These are phyloP conservation scores for Tetracladium marchalianum DNA, from an alignment of 495 filamentous ascomycete species.

Conservation along the genomic window DNA sequence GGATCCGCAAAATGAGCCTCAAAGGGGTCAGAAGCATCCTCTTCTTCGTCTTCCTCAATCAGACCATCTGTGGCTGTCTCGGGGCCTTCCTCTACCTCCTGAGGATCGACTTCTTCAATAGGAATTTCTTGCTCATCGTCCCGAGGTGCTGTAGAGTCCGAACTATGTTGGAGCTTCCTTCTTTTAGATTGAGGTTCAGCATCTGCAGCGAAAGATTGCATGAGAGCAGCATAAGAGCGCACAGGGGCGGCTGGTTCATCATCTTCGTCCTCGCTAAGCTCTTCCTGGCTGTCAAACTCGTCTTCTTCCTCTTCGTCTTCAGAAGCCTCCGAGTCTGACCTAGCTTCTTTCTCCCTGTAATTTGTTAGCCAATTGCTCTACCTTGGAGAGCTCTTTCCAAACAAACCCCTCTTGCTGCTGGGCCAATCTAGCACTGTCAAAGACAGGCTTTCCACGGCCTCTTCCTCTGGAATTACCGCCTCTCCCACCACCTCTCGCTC, in stretches of 20 bases:
- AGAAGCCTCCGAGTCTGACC: slow-evolving; percentile 22
- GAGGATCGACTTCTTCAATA: slow-evolving; percentile 27
- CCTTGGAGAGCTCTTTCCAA: slow-evolving; percentile 4
- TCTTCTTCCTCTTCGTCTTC: slow-evolving; percentile 43
- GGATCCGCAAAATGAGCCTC: slow-evolving; percentile 64
- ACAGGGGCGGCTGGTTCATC: slow-evolving; percentile 26
- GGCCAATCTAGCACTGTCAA: slow-evolving; percentile 28
- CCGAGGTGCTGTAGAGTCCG: slow-evolving; percentile 15
- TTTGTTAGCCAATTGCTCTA: slow-evolving; percentile 1
- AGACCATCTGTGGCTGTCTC: slow-evolving; percentile 22
- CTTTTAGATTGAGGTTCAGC: slow-evolving; percentile 52
- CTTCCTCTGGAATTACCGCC: slow-evolving; percentile 13
- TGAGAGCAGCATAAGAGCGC: slow-evolving; percentile 53
- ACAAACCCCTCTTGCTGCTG: slow-evolving; percentile 26
- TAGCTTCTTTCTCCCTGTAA: slow-evolving; percentile 8
- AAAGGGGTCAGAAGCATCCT: slow-evolving; percentile 61
- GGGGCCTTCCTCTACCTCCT: slow-evolving; percentile 38
- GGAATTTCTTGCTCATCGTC: slow-evolving; percentile 23
- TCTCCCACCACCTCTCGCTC: slow-evolving; percentile 27
- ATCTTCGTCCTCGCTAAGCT: slow-evolving; percentile 26
- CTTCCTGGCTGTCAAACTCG: slow-evolving; percentile 27
- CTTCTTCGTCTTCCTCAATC: slow-evolving; percentile 37
- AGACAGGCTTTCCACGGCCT: slow-evolving; percentile 20
- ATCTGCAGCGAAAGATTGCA: slow-evolving; percentile 50
- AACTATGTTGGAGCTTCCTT: slow-evolving; percentile 49